A percentile compares a stretch with the other conserved stretches of the same genome.
phyloP scores from a whole-genome alignment of 768 basidiomycete species.

The Tricholoma saponaceum region DNA sequence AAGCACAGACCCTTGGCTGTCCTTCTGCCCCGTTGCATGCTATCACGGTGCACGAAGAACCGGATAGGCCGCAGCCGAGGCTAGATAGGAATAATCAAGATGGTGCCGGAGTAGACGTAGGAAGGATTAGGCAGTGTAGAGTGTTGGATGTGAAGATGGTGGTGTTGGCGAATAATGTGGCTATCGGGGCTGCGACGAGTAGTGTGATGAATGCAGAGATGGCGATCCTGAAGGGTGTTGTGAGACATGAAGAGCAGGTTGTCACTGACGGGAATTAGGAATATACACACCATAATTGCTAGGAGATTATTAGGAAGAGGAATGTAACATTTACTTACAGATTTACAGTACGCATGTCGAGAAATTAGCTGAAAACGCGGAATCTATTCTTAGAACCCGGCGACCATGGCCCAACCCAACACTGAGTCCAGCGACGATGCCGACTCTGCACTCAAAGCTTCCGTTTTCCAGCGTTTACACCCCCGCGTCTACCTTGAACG shows the following conservation, averaged over 20 bases:
- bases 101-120: conserved; percentile 89
- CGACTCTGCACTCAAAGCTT: conserved; percentile 34
- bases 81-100: conserved; percentile 87
- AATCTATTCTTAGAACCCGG: neutral
- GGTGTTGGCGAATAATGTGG: conserved; percentile 88
- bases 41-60: conserved; percentile 89
- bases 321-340: no score
- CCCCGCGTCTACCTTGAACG: conserved; percentile 85
- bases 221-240: conserved; percentile 72
- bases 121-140: conserved; percentile 83
- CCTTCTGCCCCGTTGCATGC: conserved; percentile 84
- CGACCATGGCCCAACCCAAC: neutral
- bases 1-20: conserved; percentile 68
- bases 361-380: no score
- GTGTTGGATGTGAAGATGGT: conserved; percentile 97
- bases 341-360: no score
- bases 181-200: conserved; percentile 94
- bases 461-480: conserved; percentile 84
- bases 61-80: conserved; percentile 91
- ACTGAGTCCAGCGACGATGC: conserved; percentile 27
- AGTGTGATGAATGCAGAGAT: conserved; percentile 96
- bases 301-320: no score
- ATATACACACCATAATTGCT: no score
- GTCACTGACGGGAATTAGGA: no score
- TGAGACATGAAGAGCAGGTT: conserved; percentile 1